Evolutionary conservation across 306 rosid genomes (phyloP).

Genomic region (Quercus variabilis): DNA sequence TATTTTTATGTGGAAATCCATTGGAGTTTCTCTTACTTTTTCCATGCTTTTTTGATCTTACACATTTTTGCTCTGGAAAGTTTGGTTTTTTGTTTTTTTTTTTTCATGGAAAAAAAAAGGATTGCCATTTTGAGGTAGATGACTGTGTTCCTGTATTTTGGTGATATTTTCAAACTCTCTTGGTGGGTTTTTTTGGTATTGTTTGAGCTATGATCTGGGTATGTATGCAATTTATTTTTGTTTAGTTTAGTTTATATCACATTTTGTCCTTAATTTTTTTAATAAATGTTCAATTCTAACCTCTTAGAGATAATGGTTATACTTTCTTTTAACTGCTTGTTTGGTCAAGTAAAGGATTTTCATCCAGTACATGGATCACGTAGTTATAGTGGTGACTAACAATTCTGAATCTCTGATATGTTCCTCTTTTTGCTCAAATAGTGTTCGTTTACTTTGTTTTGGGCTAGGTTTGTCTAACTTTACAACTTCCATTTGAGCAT

Average conservation of each 20-base stretch:
- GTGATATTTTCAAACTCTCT: neutral
- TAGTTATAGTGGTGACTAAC: neutral
- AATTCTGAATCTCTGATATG: neutral
- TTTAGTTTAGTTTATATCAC: neutral
- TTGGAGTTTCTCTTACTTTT: slow-evolving; percentile 2
- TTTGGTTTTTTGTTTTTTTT: neutral
- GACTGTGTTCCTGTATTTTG: slow-evolving; percentile 5
- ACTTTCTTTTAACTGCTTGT: neutral
- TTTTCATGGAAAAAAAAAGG: slow-evolving; percentile 4
- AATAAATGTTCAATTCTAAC: neutral
- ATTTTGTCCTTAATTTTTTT: neutral
- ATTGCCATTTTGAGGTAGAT: slow-evolving; percentile 30
- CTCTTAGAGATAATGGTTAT: neutral
- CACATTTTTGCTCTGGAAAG: neutral
- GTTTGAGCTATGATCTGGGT: neutral
- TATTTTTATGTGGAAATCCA: slow-evolving; percentile 7
- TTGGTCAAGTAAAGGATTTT: neutral
- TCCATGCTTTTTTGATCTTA: slow-evolving; percentile 17
- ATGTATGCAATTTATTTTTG: slow-evolving; percentile 1
- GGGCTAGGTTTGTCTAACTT: slow-evolving; percentile 1
- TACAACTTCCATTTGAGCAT: neutral
- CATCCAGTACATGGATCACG: neutral
- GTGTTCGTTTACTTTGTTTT: neutral
- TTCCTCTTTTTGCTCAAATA: neutral
- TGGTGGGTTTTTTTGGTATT: neutral